phyloP scores from a whole-genome alignment of 176 grass and related monocot genomes.

The Pharus latifolius region DNA sequence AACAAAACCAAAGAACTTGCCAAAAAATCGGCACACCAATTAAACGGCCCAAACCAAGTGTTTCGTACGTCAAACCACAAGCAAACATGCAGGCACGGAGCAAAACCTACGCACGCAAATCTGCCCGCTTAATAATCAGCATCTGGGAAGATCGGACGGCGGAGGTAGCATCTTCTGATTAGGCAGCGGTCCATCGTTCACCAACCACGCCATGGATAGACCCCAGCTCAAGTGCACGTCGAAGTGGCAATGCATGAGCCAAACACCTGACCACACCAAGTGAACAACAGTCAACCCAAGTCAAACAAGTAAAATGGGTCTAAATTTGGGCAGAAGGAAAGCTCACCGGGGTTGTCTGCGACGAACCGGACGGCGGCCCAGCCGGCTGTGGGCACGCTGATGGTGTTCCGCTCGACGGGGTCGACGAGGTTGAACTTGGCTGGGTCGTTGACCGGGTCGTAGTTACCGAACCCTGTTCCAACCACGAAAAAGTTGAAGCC shows the following conservation, averaged over 20 bases:
- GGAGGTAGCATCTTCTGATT: constrained; percentile 54
- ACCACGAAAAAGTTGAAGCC: constrained; percentile 66
- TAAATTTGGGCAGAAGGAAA: not conserved
- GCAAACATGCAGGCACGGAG: not conserved
- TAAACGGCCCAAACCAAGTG: not conserved
- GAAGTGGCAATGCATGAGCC: constrained; percentile 75
- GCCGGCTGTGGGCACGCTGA: constrained; percentile 46
- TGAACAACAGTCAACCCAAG: not conserved
- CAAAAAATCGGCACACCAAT: constrained; percentile 21
- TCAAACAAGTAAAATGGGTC: not conserved
- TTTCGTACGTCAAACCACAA: not conserved
- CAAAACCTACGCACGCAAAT: constrained; percentile 3
- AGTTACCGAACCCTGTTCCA: constrained; percentile 53
- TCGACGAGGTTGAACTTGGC: constrained; percentile 51
- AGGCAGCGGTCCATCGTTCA: constrained; percentile 41
- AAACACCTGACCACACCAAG: constrained; percentile 26
- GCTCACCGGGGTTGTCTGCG: constrained; percentile 55
- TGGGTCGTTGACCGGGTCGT: constrained; percentile 32
- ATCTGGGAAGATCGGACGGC: constrained; percentile 60
- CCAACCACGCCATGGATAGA: constrained; percentile 61
- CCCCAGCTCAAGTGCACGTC: constrained; percentile 72
- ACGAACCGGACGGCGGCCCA: constrained; percentile 56
- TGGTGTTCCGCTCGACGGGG: constrained; percentile 51
- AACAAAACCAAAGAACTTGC: not conserved
- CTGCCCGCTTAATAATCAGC: constrained; percentile 1